These are phyloP conservation scores for Stephanodiscus triporus DNA, from an alignment of 108 stramenopile genomes.

Conservation along the genomic window DNA sequence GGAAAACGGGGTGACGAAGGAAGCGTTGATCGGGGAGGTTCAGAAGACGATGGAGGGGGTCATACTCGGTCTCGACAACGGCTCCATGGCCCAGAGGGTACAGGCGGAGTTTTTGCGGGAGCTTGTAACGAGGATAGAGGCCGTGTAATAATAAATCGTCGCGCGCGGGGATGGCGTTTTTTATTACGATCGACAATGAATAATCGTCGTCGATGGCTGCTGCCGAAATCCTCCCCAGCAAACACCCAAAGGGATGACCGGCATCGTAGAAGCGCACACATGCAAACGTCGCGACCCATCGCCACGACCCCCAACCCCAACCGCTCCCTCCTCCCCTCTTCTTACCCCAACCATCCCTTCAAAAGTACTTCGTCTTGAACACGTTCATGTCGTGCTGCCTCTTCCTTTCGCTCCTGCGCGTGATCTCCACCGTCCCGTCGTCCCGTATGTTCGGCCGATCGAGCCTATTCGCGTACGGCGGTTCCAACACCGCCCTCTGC, in stretches of 20 bases:
- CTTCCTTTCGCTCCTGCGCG: conserved; percentile 74
- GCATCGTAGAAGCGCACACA: too few species aligned
- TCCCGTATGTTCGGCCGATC: conserved; percentile 77
- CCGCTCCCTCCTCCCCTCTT: not conserved
- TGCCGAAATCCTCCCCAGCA: too few species aligned
- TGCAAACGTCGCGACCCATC: too few species aligned
- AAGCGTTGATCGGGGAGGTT: conserved; percentile 67
- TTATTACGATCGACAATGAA: too few species aligned
- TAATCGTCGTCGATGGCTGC: too few species aligned
- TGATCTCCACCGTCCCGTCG: conserved; percentile 72
- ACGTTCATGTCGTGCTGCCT: conserved; percentile 83
- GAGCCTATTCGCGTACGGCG: conserved; percentile 88
- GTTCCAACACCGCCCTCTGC: conserved; percentile 86
- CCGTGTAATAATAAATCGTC: conserved; percentile 19
- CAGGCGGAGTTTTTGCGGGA: conserved; percentile 92
- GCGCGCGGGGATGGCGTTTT: not conserved
- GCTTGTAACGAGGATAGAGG: conserved; percentile 75
- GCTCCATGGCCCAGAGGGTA: conserved; percentile 89
- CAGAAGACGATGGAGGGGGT: conserved; percentile 89
- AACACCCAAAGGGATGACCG: too few species aligned
- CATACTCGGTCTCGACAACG: conserved; percentile 87
- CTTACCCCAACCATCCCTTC: conserved; percentile 11
- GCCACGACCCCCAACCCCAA: too few species aligned
- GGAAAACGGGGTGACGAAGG: conserved; percentile 51
- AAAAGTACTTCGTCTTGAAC: conserved; percentile 91